Percentiles rank a stretch among this genome's conserved stretches.
These are phyloP conservation scores for Penicillium sp. DNA, from an alignment of 2,329 filamentous ascomycete genomes.

Conservation along the genomic window DNA sequence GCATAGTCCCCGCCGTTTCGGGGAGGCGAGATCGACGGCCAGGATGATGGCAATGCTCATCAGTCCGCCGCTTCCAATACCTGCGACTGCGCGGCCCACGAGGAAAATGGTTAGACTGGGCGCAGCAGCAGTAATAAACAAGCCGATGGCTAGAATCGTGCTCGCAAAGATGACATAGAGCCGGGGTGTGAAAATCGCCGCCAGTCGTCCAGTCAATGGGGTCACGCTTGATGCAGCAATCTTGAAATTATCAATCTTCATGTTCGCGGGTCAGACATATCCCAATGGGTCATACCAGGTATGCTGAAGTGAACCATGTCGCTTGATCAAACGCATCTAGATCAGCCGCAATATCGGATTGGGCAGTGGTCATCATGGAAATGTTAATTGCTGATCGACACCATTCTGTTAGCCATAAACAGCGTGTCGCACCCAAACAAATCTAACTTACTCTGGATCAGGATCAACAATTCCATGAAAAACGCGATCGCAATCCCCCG, in stretches of 20 bases:
- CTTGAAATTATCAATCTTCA: conserved; percentile 34
- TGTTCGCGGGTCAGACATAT: background rate
- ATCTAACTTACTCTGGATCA: conserved; percentile 25
- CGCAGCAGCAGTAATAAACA: conserved; percentile 65
- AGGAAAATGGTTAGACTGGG: conserved; percentile 64
- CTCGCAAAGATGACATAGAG: conserved; percentile 65
- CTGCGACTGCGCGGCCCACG: conserved; percentile 66
- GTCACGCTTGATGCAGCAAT: conserved; percentile 61
- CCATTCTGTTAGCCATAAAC: conserved; percentile 1
- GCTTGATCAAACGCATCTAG: conserved; percentile 71
- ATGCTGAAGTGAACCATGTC: conserved; percentile 80
- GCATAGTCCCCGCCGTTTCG: conserved; percentile 68
- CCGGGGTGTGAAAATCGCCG: conserved; percentile 71
- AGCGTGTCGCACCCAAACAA: background rate
- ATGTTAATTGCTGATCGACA: conserved; percentile 63
- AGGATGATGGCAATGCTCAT: conserved; percentile 74
- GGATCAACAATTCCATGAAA: conserved; percentile 30
- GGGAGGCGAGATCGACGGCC: conserved; percentile 70
- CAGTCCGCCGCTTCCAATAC: conserved; percentile 69
- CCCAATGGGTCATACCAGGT: conserved; percentile 52
- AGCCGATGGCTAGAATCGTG: conserved; percentile 61
- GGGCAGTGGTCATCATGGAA: conserved; percentile 77
- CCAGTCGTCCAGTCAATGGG: conserved; percentile 70
- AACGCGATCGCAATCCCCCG: conserved; percentile 19
- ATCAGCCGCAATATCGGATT: conserved; percentile 73